Conservation (phyloP, 75 land plant species). For the Selaginella tamariscina region DNA sequence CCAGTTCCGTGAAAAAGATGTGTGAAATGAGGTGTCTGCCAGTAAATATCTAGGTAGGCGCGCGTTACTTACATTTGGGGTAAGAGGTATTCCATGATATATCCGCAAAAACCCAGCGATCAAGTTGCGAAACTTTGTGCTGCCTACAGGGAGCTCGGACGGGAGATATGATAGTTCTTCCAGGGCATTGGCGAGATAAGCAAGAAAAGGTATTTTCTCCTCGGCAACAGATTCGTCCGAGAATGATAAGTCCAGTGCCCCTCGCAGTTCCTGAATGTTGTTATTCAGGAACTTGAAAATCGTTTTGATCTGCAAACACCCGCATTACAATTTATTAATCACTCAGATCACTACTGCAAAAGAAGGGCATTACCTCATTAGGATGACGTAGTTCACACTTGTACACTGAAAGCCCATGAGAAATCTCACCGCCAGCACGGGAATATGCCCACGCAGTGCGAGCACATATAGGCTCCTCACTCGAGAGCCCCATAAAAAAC, state of each 20-base stretch:
- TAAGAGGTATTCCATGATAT: conserved; percentile 75
- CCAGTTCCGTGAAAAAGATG: background rate
- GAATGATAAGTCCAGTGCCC: conserved; percentile 84
- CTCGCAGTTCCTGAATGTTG: conserved; percentile 67
- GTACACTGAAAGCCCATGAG: conserved; percentile 94
- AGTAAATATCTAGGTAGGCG: no score
- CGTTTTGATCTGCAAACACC: conserved; percentile 53
- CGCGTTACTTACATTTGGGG: conserved; percentile 57
- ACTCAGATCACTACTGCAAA: background rate
- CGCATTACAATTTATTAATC: conserved; percentile 5
- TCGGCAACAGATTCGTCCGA: conserved; percentile 83
- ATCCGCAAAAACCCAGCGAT: conserved; percentile 75
- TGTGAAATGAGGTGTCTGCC: no score
- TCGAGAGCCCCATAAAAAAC: conserved; percentile 92
- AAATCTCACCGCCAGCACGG: conserved; percentile 80
- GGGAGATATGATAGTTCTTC: conserved; percentile 57
- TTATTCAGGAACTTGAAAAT: conserved; percentile 84
- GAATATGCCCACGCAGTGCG: conserved; percentile 93
- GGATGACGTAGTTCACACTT: conserved; percentile 84
- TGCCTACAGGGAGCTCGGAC: conserved; percentile 77
- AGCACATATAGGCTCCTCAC: conserved; percentile 92
- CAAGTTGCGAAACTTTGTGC: conserved; percentile 56
- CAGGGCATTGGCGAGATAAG: conserved; percentile 73
- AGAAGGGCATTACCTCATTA: conserved; percentile 40
- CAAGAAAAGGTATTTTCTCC: conserved; percentile 94